Evolutionary conservation across 371 early-diverging fungal genomes (phyloP).

Genomic region (Mortierella sp.): DNA sequence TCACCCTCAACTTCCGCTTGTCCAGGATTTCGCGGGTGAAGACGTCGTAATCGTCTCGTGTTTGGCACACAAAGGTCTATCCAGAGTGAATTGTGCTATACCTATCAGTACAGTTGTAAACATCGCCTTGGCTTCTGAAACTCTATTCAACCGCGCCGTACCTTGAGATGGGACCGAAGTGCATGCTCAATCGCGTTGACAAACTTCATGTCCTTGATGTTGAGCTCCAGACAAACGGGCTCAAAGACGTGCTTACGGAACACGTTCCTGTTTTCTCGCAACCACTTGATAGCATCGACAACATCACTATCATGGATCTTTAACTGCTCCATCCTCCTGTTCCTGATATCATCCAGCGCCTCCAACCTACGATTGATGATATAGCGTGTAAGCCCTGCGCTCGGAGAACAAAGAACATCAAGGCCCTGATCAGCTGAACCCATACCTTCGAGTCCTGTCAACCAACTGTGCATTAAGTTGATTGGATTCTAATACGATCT

Average conservation of each 20-base stretch:
- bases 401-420: background rate
- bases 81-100: background rate
- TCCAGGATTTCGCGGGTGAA: constrained; percentile 75
- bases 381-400: background rate
- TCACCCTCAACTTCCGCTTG: constrained; percentile 63
- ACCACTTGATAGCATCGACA: constrained; percentile 69
- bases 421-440: background rate
- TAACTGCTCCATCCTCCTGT: constrained; percentile 61
- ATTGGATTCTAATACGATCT: constrained; percentile 21
- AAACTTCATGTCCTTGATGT: constrained; percentile 70
- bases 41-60: constrained; percentile 77
- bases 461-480: constrained; percentile 9
- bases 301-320: constrained; percentile 60
- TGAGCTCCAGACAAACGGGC: constrained; percentile 76
- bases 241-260: constrained; percentile 81
- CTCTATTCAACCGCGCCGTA: constrained; percentile 25
- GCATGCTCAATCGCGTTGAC: constrained; percentile 74
- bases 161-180: constrained; percentile 57
- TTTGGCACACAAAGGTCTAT: constrained; percentile 84
- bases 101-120: background rate
- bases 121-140: background rate
- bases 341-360: constrained; percentile 66
- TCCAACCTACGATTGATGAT: constrained; percentile 47
- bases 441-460: constrained; percentile 25
- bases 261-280: constrained; percentile 64